Evolutionary conservation across 768 basidiomycete genomes (phyloP).

Genomic region (Phanerochaete sordida): DNA sequence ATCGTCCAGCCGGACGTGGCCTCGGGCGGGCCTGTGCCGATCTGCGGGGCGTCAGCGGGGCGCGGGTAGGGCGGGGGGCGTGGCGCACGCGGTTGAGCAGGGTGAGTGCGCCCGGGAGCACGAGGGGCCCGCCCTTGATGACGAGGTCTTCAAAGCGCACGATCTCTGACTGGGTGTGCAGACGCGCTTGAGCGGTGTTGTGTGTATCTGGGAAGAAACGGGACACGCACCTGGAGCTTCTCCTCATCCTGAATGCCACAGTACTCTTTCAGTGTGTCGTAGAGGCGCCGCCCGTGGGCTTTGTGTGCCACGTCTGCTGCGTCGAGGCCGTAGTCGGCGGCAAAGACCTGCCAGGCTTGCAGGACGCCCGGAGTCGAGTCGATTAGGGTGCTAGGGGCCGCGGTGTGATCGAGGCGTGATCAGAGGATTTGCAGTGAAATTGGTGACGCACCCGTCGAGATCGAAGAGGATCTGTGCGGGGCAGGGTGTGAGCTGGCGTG

Average conservation of each 20-base stretch:
- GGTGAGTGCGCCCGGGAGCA: slow-evolving; percentile 61
- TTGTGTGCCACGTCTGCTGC: slow-evolving; percentile 47
- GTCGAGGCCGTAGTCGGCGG: slow-evolving; percentile 52
- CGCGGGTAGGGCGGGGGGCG: background rate
- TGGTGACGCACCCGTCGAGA: slow-evolving; percentile 55
- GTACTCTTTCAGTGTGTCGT: slow-evolving; percentile 70
- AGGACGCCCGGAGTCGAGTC: slow-evolving; percentile 86
- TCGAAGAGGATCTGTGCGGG: slow-evolving; percentile 57
- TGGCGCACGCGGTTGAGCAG: slow-evolving; percentile 51
- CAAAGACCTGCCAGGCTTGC: slow-evolving; percentile 72
- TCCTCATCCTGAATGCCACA: slow-evolving; percentile 59
- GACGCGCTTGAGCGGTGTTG: background rate
- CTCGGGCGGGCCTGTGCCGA: slow-evolving; percentile 17
- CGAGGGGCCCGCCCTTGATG: slow-evolving; percentile 55
- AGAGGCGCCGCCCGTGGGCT: slow-evolving; percentile 73
- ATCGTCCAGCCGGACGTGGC: slow-evolving; percentile 68
- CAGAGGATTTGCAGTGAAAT: background rate
- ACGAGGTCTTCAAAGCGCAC: slow-evolving; percentile 78
- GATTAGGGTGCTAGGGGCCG: slow-evolving; percentile 53
- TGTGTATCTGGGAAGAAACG: background rate
- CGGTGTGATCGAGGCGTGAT: background rate
- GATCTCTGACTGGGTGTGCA: slow-evolving; percentile 54
- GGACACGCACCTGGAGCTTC: slow-evolving; percentile 47
- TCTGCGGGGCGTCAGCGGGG: slow-evolving; percentile 7
- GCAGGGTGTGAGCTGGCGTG: background rate